Evolutionary conservation across 495 filamentous ascomycete genomes (phyloP).

Genomic region (Xylaria castorea): DNA sequence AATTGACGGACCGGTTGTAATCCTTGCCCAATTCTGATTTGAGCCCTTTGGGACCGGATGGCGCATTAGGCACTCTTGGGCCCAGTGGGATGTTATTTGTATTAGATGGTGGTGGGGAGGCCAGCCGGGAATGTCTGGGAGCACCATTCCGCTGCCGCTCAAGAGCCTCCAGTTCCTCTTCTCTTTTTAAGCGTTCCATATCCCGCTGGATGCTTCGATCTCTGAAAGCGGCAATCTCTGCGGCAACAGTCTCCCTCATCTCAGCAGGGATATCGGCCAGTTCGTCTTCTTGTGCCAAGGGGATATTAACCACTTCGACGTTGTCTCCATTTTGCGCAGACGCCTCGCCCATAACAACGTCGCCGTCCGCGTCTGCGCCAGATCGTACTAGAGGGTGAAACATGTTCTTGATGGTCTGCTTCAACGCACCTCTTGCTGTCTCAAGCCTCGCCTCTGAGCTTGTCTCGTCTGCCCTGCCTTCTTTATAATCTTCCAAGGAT

Average conservation of each 20-base stretch:
- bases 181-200: constrained; percentile 80
- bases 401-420: constrained; percentile 70
- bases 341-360: constrained; percentile 73
- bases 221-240: constrained; percentile 92
- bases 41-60: constrained; percentile 80
- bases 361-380: constrained; percentile 65
- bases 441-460: constrained; percentile 72
- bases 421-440: constrained; percentile 66
- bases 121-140: constrained; percentile 67
- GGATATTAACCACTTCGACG: constrained; percentile 89
- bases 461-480: constrained; percentile 66
- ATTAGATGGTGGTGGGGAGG: constrained; percentile 73
- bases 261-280: constrained; percentile 94
- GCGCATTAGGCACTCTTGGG: constrained; percentile 79
- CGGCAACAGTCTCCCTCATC: constrained; percentile 94
- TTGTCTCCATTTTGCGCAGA: constrained; percentile 63
- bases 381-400: constrained; percentile 69
- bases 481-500: constrained; percentile 82
- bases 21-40: constrained; percentile 60
- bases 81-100: constrained; percentile 87
- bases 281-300: constrained; percentile 89
- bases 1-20: constrained; percentile 63
- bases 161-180: constrained; percentile 91
- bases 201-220: constrained; percentile 88
- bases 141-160: constrained; percentile 77